Base-by-base conservation (phyloP, 805 yeast species). In the Yarrowia sp. region DNA sequence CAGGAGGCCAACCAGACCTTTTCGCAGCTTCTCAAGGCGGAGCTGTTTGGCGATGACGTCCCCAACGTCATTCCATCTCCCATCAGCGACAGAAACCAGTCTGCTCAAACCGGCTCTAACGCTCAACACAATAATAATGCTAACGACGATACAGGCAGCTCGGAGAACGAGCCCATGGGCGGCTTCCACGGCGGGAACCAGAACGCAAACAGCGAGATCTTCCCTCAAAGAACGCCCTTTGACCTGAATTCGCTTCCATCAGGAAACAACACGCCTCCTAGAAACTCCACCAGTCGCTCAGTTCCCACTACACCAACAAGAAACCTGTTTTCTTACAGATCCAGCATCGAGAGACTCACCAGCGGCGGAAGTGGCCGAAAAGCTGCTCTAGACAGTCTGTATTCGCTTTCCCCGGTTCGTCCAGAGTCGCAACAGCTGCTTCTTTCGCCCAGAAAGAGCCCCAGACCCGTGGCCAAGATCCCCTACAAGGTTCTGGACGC, bases 401-500 rank as follows among this genome's bases (percentile, higher is more conserved):
- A 90, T 74, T 89, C 96, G 0, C 77, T 89, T 36, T 89, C 96
- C 0, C 97, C 97, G 0, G 97, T 94, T 43, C 84, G 98, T 65
- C 90, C 89, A 69, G 98, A 93, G 72, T 87, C 94, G 1, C 97
- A 93, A 73, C 84, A 86, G 73, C 78, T 93, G 35, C 81, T 95
- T 53, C 79, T 93, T 64, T 88, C 94, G 1, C 98, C 98, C 0
- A 88, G 89, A 69, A 91, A 89, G 78, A 89, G 87, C 74, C 86
- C 89, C 1, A 80, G 99, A 55, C 84, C 85, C 40, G 90, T 95
- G 22, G 83, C 95, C 3, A 91, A 90, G 75, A 91, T 92, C 0
- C 98, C 99, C 0, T 92, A 89, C 75, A 83, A 97, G 69, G 98
- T 94, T 5, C 83, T 94, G 53, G 99, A 94, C 79, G 99, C 99